Evolutionary conservation across 352 stramenopile genomes (phyloP), one percentile per base, ranked within the genome.

Genomic region (Plasmopara halstedii): DNA sequence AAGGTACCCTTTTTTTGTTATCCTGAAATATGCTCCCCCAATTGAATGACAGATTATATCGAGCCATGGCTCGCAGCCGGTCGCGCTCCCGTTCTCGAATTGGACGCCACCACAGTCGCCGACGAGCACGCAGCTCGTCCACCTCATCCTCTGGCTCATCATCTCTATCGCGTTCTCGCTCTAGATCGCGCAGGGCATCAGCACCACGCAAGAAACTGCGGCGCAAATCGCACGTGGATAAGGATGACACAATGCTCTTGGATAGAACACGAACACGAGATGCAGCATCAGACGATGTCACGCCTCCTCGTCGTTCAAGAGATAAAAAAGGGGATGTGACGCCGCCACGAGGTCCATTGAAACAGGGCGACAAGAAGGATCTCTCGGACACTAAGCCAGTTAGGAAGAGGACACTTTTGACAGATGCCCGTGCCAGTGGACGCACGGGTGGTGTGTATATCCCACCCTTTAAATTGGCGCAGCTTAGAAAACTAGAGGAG

Each of bases 391-490:
- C 51, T 14, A 45, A 49, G 23, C 53, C 84, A 7, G 48, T 56
- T 4, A 29, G 40, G 6, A 50, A 42, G 25, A 53, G 46, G 29
- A 50, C 45, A 22, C 56, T 54, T 6, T 0, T 57, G n/a, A 34
- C 58, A 21, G 71, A 91, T 37, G 46, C 50, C 0, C 65, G 66
- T 22, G 62, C 26, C 20, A 61, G 46, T 8, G 82, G 86, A 4
- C 75, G 86, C 20, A 94, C 85, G 0, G 88, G 87, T 10, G 89
- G 89, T 17, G 83, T 97, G 15, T 97, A 97, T 68, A 78, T 97
- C 19, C 89, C 89, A 2, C 89, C 89, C 6, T 95, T 95, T 58
- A 96, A 96, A 63, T 65, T 97, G 14, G 88, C 85, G 10, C 80
- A 91, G 52, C 66, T 95, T 52, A 62, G 57, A 9, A 44, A 73